Percentiles rank a stretch among this genome's conserved stretches.
phyloP scores from a whole-genome alignment of 140 eudicot species.

The Senecio squalidus region DNA sequence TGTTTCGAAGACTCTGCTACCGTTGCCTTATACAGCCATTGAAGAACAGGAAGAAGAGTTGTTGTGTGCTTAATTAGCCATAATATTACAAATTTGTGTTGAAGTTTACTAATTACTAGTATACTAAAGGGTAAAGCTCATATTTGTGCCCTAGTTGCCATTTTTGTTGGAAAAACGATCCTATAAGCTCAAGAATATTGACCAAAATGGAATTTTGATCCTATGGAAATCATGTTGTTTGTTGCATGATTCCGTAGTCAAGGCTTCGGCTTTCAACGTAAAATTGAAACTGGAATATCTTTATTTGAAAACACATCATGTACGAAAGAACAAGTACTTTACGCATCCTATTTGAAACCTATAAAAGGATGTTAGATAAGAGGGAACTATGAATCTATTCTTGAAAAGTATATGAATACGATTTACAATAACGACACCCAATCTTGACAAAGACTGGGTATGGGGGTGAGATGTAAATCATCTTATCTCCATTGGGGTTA shows the following conservation, averaged over 20 bases:
- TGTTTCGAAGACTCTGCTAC: conserved; percentile 45
- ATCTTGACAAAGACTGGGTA: no score
- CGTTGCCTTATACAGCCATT: conserved; percentile 47
- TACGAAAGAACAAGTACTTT: no score
- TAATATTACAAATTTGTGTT: neutral
- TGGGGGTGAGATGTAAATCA: no score
- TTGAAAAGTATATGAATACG: no score
- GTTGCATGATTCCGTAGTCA: conserved; percentile 4
- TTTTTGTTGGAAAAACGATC: conserved; percentile 21
- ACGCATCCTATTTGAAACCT: no score
- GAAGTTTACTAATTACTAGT: neutral
- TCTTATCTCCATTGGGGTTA: no score
- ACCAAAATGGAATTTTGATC: conserved; percentile 7
- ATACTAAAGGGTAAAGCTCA: neutral
- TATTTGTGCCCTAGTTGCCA: conserved; percentile 16
- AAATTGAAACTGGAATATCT: neutral
- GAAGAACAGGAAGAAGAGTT: conserved; percentile 43
- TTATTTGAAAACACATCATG: no score
- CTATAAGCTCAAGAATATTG: conserved; percentile 1
- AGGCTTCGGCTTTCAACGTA: neutral
- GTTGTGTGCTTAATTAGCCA: conserved; percentile 51
- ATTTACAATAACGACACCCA: no score
- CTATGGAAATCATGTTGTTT: conserved; percentile 9
- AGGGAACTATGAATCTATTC: no score
- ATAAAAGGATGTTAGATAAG: no score